Evolutionary conservation across 768 basidiomycete species (phyloP).

Genomic region (Galerina marginata): DNA sequence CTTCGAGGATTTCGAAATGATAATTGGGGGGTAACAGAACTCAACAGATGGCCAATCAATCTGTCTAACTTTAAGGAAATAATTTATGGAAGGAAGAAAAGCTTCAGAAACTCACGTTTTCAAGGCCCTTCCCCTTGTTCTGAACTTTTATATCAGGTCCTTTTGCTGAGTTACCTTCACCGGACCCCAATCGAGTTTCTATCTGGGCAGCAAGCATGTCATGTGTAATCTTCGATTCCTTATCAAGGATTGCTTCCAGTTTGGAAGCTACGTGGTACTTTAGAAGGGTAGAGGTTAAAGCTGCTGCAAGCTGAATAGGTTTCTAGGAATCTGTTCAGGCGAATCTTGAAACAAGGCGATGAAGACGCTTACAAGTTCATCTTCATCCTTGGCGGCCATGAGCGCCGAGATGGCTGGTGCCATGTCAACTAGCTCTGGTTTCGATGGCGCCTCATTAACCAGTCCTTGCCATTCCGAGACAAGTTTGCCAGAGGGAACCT

Average conservation of each 20-base stretch:
- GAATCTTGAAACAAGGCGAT: conserved; percentile 8
- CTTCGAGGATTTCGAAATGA: conserved; percentile 87
- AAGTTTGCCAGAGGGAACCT: conserved; percentile 84
- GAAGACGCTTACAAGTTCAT: conserved; percentile 75
- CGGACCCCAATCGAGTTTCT: conserved; percentile 86
- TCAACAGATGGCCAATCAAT: conserved; percentile 91
- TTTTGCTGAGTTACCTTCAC: conserved; percentile 76
- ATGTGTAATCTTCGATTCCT: conserved; percentile 89
- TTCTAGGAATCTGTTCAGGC: conserved; percentile 53
- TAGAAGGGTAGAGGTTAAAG: conserved; percentile 84
- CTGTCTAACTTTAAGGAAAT: conserved; percentile 41
- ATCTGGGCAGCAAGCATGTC: conserved; percentile 85
- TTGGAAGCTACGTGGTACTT: conserved; percentile 85
- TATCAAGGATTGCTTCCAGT: conserved; percentile 90
- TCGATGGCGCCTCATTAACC: conserved; percentile 55
- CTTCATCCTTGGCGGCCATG: conserved; percentile 89
- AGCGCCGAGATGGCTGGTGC: conserved; percentile 73
- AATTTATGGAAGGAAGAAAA: conserved; percentile 6
- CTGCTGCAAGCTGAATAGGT: conserved; percentile 74
- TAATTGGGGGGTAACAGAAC: conserved; percentile 94
- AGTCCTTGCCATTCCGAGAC: conserved; percentile 84
- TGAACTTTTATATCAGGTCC: conserved; percentile 94
- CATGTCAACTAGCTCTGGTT: conserved; percentile 83
- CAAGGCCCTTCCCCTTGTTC: conserved; percentile 76
- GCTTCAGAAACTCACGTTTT: conserved; percentile 59